Base-by-base conservation (phyloP, 2,329 filamentous ascomycete genomes). In the Escovopsis sp. region DNA sequence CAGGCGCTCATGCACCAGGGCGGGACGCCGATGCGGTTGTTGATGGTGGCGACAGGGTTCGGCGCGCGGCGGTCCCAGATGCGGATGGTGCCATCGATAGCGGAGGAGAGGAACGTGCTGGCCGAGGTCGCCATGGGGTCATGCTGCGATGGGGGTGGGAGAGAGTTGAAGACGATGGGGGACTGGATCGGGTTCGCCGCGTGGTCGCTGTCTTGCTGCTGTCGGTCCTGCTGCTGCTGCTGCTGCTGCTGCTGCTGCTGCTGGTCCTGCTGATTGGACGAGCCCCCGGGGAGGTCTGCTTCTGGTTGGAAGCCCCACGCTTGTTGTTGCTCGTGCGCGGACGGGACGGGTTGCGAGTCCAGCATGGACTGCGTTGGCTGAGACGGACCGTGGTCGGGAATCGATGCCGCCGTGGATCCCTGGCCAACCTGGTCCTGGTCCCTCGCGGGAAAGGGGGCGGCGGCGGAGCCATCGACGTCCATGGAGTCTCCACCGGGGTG, bases 1-100 rank as follows among this genome's bases (percentile, higher is more conserved):
- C 87, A 94, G 1, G 87, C 86, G 50, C 85, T 88, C 79, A 94
- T 95, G 60, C 89, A 96, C 89, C 89, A 98, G 0, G 89, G 91
- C 1, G 91, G 89, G 1, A 86, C 84, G 14, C 79, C 78, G 10
- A 77, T 74, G 10, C 79, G 70, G 14, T 83, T 84, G 1, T 71
- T 69, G 43, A 96, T 89, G 25, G 80, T 77, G 3, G 91, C 87
- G 2, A 94, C 71, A 0, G 89, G 82, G 31, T 81, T 73, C 1
- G 74, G 74, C 47, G 83, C 75, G 15, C 91, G 78, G 3, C 81
- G 70, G 54, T 98, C 94, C 89, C 91, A 98, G 49, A 98, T 78
- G n/a, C 87, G 81, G 36, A 98, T 69, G 1, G 79, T 80, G 41
- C 89, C 88, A 62, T 96, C 83, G 8, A 89, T 85, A 3, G 85